These are phyloP conservation scores for Saccharomyces pastorianus DNA, from an alignment of 1,139 yeast species.

Conservation along the genomic window DNA sequence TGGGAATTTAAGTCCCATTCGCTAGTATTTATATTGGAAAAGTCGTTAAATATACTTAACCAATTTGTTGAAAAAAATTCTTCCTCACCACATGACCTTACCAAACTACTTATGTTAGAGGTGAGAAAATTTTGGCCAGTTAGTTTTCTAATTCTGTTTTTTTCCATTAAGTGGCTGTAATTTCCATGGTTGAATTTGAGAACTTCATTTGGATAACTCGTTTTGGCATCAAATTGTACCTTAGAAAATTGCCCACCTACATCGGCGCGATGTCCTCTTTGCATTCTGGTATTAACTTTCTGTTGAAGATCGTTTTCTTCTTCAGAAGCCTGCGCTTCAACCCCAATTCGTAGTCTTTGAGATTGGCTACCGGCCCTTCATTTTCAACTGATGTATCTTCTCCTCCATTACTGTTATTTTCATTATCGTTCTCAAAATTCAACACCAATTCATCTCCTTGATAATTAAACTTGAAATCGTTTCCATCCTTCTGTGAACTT, in stretches of 20 bases:
- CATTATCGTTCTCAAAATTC: slow-evolving; percentile 4
- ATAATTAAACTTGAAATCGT: slow-evolving; percentile 7
- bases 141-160: slow-evolving; percentile 6
- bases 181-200: slow-evolving; percentile 19
- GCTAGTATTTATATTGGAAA: background rate
- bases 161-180: slow-evolving; percentile 20
- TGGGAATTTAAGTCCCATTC: background rate
- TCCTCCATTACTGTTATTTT: background rate
- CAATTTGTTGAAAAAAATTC: background rate
- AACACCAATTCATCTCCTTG: slow-evolving; percentile 4
- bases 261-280: background rate
- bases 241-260: background rate
- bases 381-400: background rate
- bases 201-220: slow-evolving; percentile 22
- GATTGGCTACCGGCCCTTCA: background rate
- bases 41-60: slow-evolving; percentile 4
- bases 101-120: background rate
- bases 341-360: background rate
- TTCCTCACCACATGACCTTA: background rate
- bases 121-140: background rate
- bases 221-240: slow-evolving; percentile 16
- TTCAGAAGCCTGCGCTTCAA: background rate
- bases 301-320: background rate
- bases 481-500: slow-evolving; percentile 6
- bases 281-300: background rate